Conservation (phyloP, 805 yeast genomes). For the Yamadazyma insecticola region DNA sequence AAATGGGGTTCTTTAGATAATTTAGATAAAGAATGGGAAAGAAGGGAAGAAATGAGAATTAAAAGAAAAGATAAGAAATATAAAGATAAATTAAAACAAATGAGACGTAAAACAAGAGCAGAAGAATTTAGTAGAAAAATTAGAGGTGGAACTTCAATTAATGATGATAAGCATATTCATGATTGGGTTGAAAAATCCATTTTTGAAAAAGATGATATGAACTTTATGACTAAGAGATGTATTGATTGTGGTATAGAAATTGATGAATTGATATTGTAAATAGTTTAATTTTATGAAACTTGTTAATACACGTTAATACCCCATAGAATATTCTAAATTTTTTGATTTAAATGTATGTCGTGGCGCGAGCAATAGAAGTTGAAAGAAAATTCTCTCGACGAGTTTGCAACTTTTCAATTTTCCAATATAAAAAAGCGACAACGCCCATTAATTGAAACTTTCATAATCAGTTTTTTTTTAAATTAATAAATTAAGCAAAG, state of each 20-base stretch:
- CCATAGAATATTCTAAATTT: no score
- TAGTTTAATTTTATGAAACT: no score
- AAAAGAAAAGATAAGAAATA: constrained; percentile 75
- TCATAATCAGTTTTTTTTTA: background rate
- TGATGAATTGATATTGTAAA: constrained; percentile 51
- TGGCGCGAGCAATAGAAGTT: constrained; percentile 7
- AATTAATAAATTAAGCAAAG: constrained; percentile 7
- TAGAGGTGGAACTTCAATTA: constrained; percentile 51
- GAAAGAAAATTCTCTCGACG: constrained; percentile 9
- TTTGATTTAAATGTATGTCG: background rate
- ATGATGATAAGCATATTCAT: constrained; percentile 67
- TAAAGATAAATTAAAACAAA: constrained; percentile 71
- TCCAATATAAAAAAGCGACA: constrained; percentile 1
- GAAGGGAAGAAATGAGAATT: constrained; percentile 69
- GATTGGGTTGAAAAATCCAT: constrained; percentile 57
- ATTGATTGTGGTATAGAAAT: constrained; percentile 78
- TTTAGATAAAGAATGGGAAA: constrained; percentile 87
- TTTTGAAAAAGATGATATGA: constrained; percentile 17
- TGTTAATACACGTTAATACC: no score
- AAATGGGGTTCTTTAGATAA: constrained; percentile 94
- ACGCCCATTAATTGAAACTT: no score
- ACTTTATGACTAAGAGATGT: constrained; percentile 56
- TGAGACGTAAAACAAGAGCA: constrained; percentile 90
- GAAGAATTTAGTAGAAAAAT: constrained; percentile 76
- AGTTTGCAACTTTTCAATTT: constrained; percentile 7